A percentile compares a stretch with the other conserved stretches of the same genome.
phyloP scores from a whole-genome alignment of 2,329 filamentous ascomycete genomes.

The Cladophialophora chaetospira region DNA sequence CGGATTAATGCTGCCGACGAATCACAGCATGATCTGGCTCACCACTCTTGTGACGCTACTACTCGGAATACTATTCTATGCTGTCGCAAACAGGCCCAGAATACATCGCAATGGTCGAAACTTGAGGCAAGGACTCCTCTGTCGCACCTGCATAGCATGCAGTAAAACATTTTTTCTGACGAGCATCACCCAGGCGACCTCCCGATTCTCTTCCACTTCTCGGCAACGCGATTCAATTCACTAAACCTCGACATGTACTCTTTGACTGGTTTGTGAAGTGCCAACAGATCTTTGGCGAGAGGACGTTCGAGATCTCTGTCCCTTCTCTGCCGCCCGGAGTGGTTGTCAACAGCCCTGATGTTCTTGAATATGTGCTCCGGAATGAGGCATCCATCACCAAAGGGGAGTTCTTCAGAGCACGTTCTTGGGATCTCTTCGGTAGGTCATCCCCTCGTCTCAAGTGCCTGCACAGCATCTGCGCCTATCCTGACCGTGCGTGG shows the following conservation, averaged over 20 bases:
- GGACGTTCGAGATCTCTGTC: constrained; percentile 65
- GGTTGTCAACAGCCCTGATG: constrained; percentile 63
- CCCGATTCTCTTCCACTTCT: constrained; percentile 49
- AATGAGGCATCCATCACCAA: constrained; percentile 64
- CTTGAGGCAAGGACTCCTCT: constrained; percentile 19
- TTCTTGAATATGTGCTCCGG: constrained; percentile 65
- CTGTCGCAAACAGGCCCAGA: constrained; percentile 4
- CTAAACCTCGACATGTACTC: constrained; percentile 61
- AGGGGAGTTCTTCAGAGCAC: constrained; percentile 62
- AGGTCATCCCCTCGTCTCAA: constrained; percentile 1
- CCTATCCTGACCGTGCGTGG: background rate
- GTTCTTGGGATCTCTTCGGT: constrained; percentile 65
- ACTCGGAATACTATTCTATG: constrained; percentile 14
- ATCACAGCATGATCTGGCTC: constrained; percentile 22
- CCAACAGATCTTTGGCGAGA: constrained; percentile 58
- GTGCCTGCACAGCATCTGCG: background rate
- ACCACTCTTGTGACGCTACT: constrained; percentile 12
- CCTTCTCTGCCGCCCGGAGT: constrained; percentile 65
- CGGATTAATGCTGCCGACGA: background rate
- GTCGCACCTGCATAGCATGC: too few species aligned
- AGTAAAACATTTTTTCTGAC: background rate
- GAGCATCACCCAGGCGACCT: constrained; percentile 24
- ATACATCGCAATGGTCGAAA: constrained; percentile 25
- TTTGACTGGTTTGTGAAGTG: constrained; percentile 65
- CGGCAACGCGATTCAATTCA: constrained; percentile 64